phyloP scores from a whole-genome alignment of 352 stramenopile genomes.

The Phytopythium chamaehyphon region DNA sequence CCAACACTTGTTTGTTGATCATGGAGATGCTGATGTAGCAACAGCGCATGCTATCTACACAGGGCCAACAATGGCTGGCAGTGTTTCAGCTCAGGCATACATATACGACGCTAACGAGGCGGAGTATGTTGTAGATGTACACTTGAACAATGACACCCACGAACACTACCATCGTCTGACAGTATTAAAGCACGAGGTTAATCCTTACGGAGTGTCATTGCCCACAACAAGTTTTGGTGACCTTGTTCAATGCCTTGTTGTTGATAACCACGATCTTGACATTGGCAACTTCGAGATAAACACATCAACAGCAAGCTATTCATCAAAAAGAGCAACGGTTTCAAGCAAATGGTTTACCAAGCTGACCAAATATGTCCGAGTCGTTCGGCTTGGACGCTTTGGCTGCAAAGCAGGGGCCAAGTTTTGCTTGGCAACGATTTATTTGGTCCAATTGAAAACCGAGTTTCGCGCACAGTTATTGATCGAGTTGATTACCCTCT shows the following conservation, averaged over 20 bases:
- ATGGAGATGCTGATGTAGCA: too few species aligned
- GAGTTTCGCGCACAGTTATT: slow-evolving; percentile 50
- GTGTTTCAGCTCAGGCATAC: slow-evolving; percentile 9
- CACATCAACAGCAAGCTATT: too few species aligned
- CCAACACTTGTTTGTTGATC: too few species aligned
- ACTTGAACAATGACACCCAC: not conserved
- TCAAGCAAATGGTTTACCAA: slow-evolving; percentile 29
- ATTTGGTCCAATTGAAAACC: slow-evolving; percentile 55
- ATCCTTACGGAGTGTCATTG: slow-evolving; percentile 42
- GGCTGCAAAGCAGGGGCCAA: slow-evolving; percentile 27
- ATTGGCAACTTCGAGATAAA: not conserved
- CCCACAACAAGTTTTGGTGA: slow-evolving; percentile 40
- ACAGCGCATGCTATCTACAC: slow-evolving; percentile 17
- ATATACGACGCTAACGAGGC: slow-evolving; percentile 24
- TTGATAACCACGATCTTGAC: slow-evolving; percentile 4
- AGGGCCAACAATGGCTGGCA: slow-evolving; percentile 22
- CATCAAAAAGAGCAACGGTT: slow-evolving; percentile 15
- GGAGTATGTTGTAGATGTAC: slow-evolving; percentile 19
- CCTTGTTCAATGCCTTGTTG: slow-evolving; percentile 23
- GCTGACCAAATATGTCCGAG: slow-evolving; percentile 43
- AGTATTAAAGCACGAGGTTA: slow-evolving; percentile 41
- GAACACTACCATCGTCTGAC: slow-evolving; percentile 4
- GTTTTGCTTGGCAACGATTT: slow-evolving; percentile 36
- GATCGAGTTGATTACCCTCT: slow-evolving; percentile 25
- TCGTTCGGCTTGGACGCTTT: slow-evolving; percentile 37